Evolutionary conservation across 2,329 filamentous ascomycete species (phyloP).

Genomic region (Verticillium isaacii): DNA sequence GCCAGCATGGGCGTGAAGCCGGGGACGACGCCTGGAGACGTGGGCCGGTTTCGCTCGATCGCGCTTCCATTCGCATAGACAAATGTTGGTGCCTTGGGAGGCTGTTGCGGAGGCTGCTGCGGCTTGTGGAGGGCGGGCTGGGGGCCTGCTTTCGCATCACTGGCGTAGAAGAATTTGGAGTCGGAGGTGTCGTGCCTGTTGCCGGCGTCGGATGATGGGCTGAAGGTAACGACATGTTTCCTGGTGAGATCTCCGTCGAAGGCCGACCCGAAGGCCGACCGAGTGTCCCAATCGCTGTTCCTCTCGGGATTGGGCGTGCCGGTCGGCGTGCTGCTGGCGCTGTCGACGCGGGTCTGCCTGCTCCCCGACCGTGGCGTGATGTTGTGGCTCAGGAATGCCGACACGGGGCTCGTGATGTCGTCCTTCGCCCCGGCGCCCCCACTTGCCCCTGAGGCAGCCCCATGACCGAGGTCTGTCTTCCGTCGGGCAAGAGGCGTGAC

Average conservation of each 20-base stretch:
- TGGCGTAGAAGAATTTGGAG: conserved; percentile 89
- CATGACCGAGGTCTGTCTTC: conserved; percentile 17
- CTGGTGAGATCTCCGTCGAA: conserved; percentile 17
- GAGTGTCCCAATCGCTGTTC: conserved; percentile 39
- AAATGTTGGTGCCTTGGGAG: conserved; percentile 42
- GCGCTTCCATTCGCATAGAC: conserved; percentile 51
- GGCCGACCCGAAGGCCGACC: conserved; percentile 16
- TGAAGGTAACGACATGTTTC: conserved; percentile 32
- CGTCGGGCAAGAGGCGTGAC: conserved; percentile 34
- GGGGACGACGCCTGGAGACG: conserved; percentile 19
- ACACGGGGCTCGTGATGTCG: conserved; percentile 46
- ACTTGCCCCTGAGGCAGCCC: neutral
- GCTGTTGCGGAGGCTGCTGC: conserved; percentile 29
- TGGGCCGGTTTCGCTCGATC: conserved; percentile 30
- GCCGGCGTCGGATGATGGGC: conserved; percentile 28
- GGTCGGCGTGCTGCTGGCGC: conserved; percentile 60
- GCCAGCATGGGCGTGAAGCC: conserved; percentile 27
- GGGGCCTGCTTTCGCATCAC: conserved; percentile 54
- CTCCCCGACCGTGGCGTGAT: conserved; percentile 75
- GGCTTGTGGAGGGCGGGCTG: conserved; percentile 5
- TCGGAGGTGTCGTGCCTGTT: conserved; percentile 29
- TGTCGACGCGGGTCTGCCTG: conserved; percentile 68
- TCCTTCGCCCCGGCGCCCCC: conserved; percentile 30
- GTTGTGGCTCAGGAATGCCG: conserved; percentile 58
- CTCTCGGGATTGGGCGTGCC: conserved; percentile 50